A percentile compares a stretch with the other conserved stretches of the same genome.
These are phyloP conservation scores for Stromatinia cepivora DNA, from an alignment of 2,329 filamentous ascomycete species.

Conservation along the genomic window DNA sequence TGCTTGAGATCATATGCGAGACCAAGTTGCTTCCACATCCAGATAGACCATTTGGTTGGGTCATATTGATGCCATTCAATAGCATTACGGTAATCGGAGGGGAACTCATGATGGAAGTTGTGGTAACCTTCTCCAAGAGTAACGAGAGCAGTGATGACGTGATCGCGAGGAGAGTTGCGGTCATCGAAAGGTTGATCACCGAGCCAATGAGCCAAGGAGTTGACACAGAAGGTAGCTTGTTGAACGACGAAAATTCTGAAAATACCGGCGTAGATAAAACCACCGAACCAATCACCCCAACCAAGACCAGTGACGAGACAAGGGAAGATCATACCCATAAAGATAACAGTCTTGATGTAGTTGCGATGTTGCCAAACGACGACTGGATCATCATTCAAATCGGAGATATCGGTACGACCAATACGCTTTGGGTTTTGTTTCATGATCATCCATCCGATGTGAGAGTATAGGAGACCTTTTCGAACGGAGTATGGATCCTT, in stretches of 20 bases:
- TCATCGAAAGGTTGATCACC: constrained; percentile 92
- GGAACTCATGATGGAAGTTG: constrained; percentile 96
- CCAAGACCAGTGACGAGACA: constrained; percentile 72
- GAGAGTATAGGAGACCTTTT: constrained; percentile 82
- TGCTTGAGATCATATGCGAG: constrained; percentile 86
- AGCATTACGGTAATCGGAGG: constrained; percentile 88
- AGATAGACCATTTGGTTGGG: constrained; percentile 88
- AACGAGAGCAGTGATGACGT: constrained; percentile 80
- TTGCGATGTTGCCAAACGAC: constrained; percentile 87
- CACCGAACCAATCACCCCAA: constrained; percentile 80
- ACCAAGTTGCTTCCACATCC: constrained; percentile 78
- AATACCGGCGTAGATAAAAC: constrained; percentile 82
- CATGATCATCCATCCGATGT: constrained; percentile 89
- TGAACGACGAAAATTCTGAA: constrained; percentile 87
- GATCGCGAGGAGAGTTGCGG: constrained; percentile 86
- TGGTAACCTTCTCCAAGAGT: constrained; percentile 89
- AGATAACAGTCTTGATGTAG: constrained; percentile 77
- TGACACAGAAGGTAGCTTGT: constrained; percentile 91
- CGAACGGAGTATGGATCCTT: constrained; percentile 90
- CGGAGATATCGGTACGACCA: constrained; percentile 83
- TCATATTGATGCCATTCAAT: constrained; percentile 92
- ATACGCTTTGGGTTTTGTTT: constrained; percentile 91
- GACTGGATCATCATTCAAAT: constrained; percentile 81
- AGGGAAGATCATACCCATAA: constrained; percentile 76
- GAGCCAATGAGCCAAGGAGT: constrained; percentile 87